Evolutionary conservation across 345 rosid species (phyloP).

Genomic region (Eucalyptus albens): DNA sequence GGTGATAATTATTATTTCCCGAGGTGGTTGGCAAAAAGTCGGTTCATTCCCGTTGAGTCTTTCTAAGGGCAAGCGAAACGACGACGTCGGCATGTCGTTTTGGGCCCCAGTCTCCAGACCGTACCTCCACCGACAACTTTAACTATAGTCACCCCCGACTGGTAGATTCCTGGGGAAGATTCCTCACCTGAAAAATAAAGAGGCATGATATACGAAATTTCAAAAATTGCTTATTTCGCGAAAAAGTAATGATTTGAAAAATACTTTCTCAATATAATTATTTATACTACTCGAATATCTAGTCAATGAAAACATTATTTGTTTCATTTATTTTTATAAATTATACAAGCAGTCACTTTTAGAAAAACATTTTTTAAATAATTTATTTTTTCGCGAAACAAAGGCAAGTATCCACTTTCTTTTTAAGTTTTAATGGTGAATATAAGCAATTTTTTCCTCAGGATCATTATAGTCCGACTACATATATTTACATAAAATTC

Average conservation of each 20-base stretch:
- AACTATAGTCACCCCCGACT: not conserved
- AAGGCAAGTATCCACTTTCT: accelerated
- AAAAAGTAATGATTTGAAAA: not conserved
- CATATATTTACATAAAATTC: not conserved
- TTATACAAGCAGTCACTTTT: accelerated
- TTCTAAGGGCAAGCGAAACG: not conserved
- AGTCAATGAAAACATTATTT: not conserved
- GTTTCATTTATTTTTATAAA: not conserved
- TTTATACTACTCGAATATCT: not conserved
- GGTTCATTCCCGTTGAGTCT: not conserved
- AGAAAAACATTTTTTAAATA: accelerated
- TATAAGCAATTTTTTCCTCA: not conserved
- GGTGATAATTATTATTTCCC: not conserved
- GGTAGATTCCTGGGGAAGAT: not conserved
- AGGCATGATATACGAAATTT: not conserved
- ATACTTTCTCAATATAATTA: not conserved
- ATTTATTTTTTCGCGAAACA: accelerated
- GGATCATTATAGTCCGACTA: not conserved
- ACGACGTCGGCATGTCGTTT: not conserved
- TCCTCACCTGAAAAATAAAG: not conserved
- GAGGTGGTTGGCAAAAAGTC: not conserved
- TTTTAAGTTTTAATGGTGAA: not conserved
- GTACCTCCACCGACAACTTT: not conserved
- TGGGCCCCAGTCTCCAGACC: not conserved
- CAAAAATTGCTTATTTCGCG: not conserved